Percentiles rank a stretch among this genome's conserved stretches.
Conservation (phyloP, 495 filamentous ascomycete species). For the Lasiosphaeria miniovina region DNA sequence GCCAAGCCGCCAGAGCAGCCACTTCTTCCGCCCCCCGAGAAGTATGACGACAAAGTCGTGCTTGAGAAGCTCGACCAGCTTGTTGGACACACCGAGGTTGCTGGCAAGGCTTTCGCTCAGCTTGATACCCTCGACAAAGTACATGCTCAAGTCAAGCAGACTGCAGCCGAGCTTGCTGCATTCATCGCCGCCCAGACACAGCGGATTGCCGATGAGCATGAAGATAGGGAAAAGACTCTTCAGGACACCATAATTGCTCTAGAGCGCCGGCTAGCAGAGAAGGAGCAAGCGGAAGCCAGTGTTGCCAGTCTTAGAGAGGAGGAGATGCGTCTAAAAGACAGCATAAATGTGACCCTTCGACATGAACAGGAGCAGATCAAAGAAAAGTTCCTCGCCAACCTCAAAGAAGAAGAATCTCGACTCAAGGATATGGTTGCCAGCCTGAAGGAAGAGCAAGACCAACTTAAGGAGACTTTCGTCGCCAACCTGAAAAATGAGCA, state of each 20-base stretch:
- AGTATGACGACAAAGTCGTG: conserved; percentile 59
- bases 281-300: conserved; percentile 71
- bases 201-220: conserved; percentile 73
- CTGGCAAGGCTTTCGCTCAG: conserved; percentile 56
- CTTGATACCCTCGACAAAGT: conserved; percentile 82
- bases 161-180: conserved; percentile 79
- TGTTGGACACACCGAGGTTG: conserved; percentile 60
- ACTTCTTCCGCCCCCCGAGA: conserved; percentile 41
- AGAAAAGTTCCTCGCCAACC: conserved; percentile 25
- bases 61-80: conserved; percentile 86
- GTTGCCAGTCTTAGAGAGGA: conserved; percentile 54
- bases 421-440: conserved; percentile 35
- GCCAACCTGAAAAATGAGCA: conserved; percentile 66
- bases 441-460: conserved; percentile 63
- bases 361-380: conserved; percentile 45
- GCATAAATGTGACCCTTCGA: conserved; percentile 45
- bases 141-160: conserved; percentile 81
- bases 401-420: conserved; percentile 24
- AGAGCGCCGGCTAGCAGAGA: conserved; percentile 73
- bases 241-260: conserved; percentile 79
- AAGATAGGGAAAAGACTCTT: conserved; percentile 73
- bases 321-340: conserved; percentile 39
- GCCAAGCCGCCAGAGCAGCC: conserved; percentile 42
- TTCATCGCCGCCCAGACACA: conserved; percentile 80
- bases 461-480: conserved; percentile 49